Conservation (phyloP, 257 asterid genomes). For the Solanum ossicruentum region DNA sequence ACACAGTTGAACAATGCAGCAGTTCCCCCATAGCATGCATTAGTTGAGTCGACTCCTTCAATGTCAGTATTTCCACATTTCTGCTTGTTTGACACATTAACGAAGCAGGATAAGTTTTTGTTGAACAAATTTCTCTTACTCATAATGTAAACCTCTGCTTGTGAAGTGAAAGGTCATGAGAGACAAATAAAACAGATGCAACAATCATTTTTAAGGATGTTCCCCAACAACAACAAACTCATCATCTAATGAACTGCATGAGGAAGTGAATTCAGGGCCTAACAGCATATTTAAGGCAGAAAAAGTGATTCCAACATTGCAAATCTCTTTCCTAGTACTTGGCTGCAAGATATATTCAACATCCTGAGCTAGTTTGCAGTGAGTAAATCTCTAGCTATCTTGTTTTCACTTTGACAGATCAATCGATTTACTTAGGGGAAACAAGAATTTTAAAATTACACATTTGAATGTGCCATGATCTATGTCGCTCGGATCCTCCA, state of each 20-base stretch:
- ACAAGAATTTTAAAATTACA: not conserved
- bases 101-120: not conserved
- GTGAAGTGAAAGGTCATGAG: not conserved
- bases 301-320: not conserved
- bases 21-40: constrained; percentile 98
- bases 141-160: not conserved
- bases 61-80: constrained; percentile 84
- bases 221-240: not conserved
- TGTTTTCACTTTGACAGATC: not conserved
- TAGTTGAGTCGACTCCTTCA: constrained; percentile 97
- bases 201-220: not conserved
- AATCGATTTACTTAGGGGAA: not conserved
- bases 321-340: not conserved
- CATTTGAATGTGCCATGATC: not conserved
- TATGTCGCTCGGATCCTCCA: too few species aligned
- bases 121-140: not conserved
- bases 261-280: not conserved
- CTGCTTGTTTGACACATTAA: constrained; percentile 28
- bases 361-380: not conserved
- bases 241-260: not conserved
- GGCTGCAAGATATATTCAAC: not conserved
- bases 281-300: not conserved
- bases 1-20: constrained; percentile 94
- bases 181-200: not conserved
- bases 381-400: not conserved